Conservation (phyloP, 306 rosid genomes). For the Inga laurina region DNA sequence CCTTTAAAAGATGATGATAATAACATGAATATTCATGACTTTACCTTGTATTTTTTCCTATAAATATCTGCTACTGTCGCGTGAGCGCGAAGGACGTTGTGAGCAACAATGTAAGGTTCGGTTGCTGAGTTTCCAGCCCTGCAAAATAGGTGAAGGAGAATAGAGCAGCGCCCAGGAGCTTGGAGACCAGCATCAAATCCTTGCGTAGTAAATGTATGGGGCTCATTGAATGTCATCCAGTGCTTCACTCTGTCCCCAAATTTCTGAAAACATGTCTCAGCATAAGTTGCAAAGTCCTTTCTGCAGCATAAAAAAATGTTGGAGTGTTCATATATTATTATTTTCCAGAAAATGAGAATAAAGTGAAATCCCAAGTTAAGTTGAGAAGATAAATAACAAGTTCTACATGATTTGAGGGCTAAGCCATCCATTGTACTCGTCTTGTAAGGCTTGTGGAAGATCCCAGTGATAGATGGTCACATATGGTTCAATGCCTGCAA, state of each 20-base stretch:
- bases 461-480: conserved; percentile 98
- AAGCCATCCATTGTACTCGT: conserved; percentile 91
- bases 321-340: not conserved
- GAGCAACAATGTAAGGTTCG: conserved; percentile 89
- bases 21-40: not conserved
- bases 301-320: conserved; percentile 39
- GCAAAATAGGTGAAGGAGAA: conserved; percentile 59
- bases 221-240: conserved; percentile 97
- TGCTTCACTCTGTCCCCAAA: conserved; percentile 96
- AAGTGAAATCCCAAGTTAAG: conserved; percentile 7
- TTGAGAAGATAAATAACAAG: not conserved
- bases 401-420: conserved; percentile 67
- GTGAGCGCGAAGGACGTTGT: conserved; percentile 77
- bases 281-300: conserved; percentile 71
- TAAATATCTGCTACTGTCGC: conserved; percentile 63
- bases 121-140: conserved; percentile 77
- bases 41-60: conserved; percentile 73
- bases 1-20: not conserved
- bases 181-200: conserved; percentile 88
- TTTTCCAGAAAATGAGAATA: not conserved
- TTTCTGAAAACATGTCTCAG: conserved; percentile 81
- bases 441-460: conserved; percentile 85
- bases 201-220: conserved; percentile 76
- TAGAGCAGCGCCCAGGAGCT: conserved; percentile 92
- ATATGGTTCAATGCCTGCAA: conserved; percentile 79